These are phyloP conservation scores for Grosmannia penicillata DNA, from an alignment of 2,329 filamentous ascomycete genomes.

Conservation along the genomic window DNA sequence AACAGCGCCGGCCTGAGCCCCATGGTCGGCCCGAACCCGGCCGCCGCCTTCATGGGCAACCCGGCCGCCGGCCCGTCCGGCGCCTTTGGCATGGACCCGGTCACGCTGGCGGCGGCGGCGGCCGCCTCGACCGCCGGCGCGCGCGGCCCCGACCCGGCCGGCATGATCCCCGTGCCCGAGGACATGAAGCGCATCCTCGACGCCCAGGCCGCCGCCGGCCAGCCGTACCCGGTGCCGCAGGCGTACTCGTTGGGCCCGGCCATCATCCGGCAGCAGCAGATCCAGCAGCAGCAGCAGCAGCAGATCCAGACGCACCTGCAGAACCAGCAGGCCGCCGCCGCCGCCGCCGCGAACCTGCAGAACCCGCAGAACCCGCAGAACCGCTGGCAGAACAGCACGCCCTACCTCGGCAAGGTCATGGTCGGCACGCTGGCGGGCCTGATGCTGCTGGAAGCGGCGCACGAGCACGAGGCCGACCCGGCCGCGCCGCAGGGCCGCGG, in stretches of 20 bases:
- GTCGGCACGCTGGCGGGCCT: slow-evolving; percentile 81
- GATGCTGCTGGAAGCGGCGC: slow-evolving; percentile 77
- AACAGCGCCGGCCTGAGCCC: slow-evolving; percentile 31
- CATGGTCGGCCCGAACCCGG: slow-evolving; percentile 30
- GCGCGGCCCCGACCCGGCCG: slow-evolving; percentile 30
- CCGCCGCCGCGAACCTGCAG: slow-evolving; percentile 23
- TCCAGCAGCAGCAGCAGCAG: slow-evolving; percentile 30
- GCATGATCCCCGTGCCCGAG: slow-evolving; percentile 52
- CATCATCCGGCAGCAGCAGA: slow-evolving; percentile 38
- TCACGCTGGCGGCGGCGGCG: slow-evolving; percentile 23
- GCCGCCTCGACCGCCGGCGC: slow-evolving; percentile 13
- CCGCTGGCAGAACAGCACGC: slow-evolving; percentile 37
- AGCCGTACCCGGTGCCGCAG: slow-evolving; percentile 33
- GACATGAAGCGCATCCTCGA: slow-evolving; percentile 48
- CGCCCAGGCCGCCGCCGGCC: slow-evolving; percentile 37
- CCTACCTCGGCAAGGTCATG: slow-evolving; percentile 67
- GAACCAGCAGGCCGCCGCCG: slow-evolving; percentile 43
- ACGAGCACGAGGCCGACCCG: slow-evolving; percentile 48
- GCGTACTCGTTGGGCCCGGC: slow-evolving; percentile 27
- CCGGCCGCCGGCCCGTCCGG: no score
- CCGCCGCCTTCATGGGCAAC: slow-evolving; percentile 23
- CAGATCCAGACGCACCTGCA: slow-evolving; percentile 30
- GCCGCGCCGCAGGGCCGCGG: slow-evolving; percentile 52
- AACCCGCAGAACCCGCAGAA: slow-evolving; percentile 28
- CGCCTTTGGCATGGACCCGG: not conserved